phyloP scores from a whole-genome alignment of 495 filamentous ascomycete genomes.

The Podospora conica region DNA sequence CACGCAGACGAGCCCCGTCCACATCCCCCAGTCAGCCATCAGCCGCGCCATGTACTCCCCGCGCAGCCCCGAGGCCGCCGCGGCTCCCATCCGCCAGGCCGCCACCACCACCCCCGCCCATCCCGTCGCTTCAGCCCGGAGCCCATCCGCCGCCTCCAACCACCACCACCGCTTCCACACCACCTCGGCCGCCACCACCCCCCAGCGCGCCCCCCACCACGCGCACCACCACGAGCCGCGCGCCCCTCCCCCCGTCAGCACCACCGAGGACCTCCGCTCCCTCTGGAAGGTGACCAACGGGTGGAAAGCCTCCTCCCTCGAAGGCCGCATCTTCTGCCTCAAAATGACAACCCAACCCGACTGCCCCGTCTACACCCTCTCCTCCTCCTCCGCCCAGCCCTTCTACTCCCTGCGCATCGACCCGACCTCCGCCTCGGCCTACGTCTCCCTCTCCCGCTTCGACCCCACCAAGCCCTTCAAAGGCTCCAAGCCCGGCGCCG shows the following conservation, averaged over 20 bases:
- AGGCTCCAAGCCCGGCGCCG: slow-evolving; percentile 16
- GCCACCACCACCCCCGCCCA: slow-evolving; percentile 24
- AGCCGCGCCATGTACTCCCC: slow-evolving; percentile 52
- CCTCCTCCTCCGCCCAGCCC: slow-evolving; percentile 41
- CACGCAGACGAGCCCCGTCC: slow-evolving; percentile 46
- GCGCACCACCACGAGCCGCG: slow-evolving; percentile 35
- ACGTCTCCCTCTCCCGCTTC: slow-evolving; percentile 46
- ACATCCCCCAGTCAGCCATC: slow-evolving; percentile 51
- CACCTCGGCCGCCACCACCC: slow-evolving; percentile 40
- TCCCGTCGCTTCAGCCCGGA: slow-evolving; percentile 18
- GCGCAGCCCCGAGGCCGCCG: slow-evolving; percentile 23
- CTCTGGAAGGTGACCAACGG: slow-evolving; percentile 53
- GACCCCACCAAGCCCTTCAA: slow-evolving; percentile 49
- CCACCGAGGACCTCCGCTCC: slow-evolving; percentile 46
- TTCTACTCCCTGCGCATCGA: slow-evolving; percentile 49
- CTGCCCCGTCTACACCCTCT: slow-evolving; percentile 47
- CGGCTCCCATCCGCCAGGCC: slow-evolving; percentile 22
- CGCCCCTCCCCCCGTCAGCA: slow-evolving; percentile 38
- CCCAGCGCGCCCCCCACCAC: slow-evolving; percentile 38
- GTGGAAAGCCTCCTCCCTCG: slow-evolving; percentile 44
- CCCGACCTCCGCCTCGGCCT: slow-evolving; percentile 49
- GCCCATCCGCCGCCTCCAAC: slow-evolving; percentile 24
- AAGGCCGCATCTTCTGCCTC: slow-evolving; percentile 47
- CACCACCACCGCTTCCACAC: slow-evolving; percentile 35
- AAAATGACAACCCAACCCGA: slow-evolving; percentile 43